phyloP scores from a whole-genome alignment of 108 stramenopile species.

The Nitzschia putrida region DNA sequence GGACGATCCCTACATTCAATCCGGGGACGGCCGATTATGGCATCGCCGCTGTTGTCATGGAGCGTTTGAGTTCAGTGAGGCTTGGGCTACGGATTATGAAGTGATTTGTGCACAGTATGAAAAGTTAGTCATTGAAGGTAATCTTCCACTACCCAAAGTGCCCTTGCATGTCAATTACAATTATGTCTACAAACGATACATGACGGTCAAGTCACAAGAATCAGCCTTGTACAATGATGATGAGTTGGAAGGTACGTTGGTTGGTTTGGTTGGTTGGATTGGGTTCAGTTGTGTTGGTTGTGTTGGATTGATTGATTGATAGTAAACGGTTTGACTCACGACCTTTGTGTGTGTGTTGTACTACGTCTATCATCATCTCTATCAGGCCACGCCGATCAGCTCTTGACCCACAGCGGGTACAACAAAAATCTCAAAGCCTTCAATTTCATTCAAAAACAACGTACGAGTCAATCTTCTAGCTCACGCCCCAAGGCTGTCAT shows the following conservation, averaged over 20 bases:
- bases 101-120: not conserved
- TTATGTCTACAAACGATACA: not conserved
- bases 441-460: not conserved
- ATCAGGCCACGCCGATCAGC: not conserved
- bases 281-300: slow-evolving; percentile 4
- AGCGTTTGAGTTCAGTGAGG: not conserved
- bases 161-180: not conserved
- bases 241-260: not conserved
- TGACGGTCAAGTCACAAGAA: not conserved
- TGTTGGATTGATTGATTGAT: too few relatives aligned
- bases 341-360: not conserved
- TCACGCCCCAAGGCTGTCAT: slow-evolving; percentile 7
- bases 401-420: not conserved
- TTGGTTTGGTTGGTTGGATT: too few relatives aligned
- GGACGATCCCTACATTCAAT: slow-evolving; percentile 1
- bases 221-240: slow-evolving; percentile 6
- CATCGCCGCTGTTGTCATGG: slow-evolving; percentile 19
- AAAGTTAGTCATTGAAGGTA: not conserved
- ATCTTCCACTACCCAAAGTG: not conserved
- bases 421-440: not conserved
- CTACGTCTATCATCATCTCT: not conserved
- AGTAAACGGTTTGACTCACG: too few relatives aligned
- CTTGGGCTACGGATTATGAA: not conserved
- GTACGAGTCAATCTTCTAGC: not conserved
- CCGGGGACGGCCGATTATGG: not conserved